A percentile compares a stretch with the other conserved stretches of the same genome.
Evolutionary conservation across 805 yeast species (phyloP).

Genomic region (Candida nitratophila): DNA sequence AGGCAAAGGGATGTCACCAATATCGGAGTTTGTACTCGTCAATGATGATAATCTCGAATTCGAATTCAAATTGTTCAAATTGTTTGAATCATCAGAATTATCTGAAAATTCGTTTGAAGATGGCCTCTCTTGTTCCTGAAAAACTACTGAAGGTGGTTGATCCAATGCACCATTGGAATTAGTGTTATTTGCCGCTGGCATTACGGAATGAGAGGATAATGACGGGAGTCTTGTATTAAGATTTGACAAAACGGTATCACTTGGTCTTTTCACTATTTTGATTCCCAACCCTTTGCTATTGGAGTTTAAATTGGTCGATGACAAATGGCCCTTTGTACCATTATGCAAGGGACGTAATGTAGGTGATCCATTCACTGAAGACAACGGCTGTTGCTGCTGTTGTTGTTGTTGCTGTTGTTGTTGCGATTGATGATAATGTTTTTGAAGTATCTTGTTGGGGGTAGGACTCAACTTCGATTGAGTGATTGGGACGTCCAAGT

Average conservation of each 20-base stretch:
- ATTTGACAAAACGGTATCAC: constrained; percentile 16
- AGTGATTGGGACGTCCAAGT: constrained; percentile 13
- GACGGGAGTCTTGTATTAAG: constrained; percentile 8
- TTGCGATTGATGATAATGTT: not conserved
- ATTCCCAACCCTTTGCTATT: constrained; percentile 18
- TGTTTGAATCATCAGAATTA: not conserved
- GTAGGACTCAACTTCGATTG: constrained; percentile 3
- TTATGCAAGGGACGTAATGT: not conserved
- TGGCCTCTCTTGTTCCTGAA: not conserved
- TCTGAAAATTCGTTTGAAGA: not conserved
- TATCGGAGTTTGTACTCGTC: constrained; percentile 7
- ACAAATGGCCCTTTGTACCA: not conserved
- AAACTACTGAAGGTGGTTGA: no score
- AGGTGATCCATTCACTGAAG: not conserved
- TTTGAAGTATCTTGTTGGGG: not conserved
- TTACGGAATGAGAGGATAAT: no score
- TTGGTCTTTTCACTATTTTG: constrained; percentile 16
- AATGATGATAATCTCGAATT: constrained; percentile 18
- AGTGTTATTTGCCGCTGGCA: no score
- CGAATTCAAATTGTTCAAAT: constrained; percentile 1
- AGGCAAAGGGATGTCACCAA: not conserved
- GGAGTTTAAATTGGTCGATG: not conserved
- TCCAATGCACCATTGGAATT: not conserved
- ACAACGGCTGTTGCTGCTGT: not conserved
- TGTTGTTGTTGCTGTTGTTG: not conserved